Base-by-base conservation (phyloP, 2,329 filamentous ascomycete genomes). In the Cladosporium sp. region DNA sequence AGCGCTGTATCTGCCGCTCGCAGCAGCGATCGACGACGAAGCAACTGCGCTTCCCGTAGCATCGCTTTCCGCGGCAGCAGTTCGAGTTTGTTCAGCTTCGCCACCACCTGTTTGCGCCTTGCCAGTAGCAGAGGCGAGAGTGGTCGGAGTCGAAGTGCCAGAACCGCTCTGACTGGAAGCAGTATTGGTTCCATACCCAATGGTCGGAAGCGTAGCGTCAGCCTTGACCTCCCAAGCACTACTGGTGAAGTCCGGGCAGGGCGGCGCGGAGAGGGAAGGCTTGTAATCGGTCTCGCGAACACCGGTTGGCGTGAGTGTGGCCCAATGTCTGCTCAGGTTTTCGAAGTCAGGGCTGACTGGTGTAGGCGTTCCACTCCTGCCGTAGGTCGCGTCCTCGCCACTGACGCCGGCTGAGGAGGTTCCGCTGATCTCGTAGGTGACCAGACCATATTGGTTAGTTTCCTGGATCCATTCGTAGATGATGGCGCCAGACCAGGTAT, bases 401-500 rank as follows among this genome's bases (percentile, higher is more conserved):
- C 47, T 59, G 40, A 15, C 55, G 69, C 47, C 62, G 64, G 2
- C 73, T 66, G 19, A 67, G 66, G 1, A 80, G 73, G 80, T 80
- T 19, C 30, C 74, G 15, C 14, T n/a, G 3, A 82, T 76, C 1
- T 88, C 89, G 70, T 96, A 96, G 19, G 82, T 86, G 66, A 95
- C 68, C 37, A 96, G 79, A 39, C 91, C 91, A 73, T 95, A 96
- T 68, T 90, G 75, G 73, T 96, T 95, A 52, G 82, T 78, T 74
- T 95, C 61, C 45, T 93, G 78, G 63, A 95, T 90, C 91, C 91
- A 96, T 72, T 96, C 90, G 74, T 96, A 95, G 64, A 95, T 81
- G 63, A 96, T 92, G 55, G 89, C 82, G 57, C 91, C 91, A 54
- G 88, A 92, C 81, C 83, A 87, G 28, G 79, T 85, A 75, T 80